phyloP scores from a whole-genome alignment of 169 alveolate genomes.

The Miamiensis avidus region DNA sequence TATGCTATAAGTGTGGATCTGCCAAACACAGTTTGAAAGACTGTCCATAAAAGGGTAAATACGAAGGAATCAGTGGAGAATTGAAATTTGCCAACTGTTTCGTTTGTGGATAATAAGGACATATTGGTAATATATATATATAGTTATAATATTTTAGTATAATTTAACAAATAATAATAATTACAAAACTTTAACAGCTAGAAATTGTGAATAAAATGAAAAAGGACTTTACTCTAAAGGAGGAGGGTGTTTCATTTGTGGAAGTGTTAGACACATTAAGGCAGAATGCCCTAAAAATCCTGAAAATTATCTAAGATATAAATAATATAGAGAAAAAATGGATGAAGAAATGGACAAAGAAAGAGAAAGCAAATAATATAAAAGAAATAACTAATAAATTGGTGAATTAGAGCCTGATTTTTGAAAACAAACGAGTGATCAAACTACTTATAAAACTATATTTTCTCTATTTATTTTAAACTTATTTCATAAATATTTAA shows the following conservation, averaged over 20 bases:
- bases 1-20: conserved; percentile 67
- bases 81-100: conserved; percentile 62
- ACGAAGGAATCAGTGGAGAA: conserved; percentile 44
- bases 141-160: too few relatives aligned
- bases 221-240: conserved; percentile 66
- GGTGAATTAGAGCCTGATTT: neutral
- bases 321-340: neutral
- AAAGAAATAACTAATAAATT: too few relatives aligned
- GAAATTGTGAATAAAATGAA: conserved; percentile 63
- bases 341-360: neutral
- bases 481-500: too few relatives aligned
- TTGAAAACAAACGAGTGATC: too few relatives aligned
- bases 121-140: conserved; percentile 39
- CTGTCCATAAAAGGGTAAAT: conserved; percentile 38
- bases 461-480: too few relatives aligned
- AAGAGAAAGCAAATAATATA: too few relatives aligned
- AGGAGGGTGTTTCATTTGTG: conserved; percentile 67
- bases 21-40: conserved; percentile 58
- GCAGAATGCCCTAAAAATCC: conserved; percentile 65
- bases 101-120: conserved; percentile 64
- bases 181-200: neutral
- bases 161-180: too few relatives aligned
- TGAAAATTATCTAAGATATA: conserved; percentile 24
- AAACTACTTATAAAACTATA: too few relatives aligned
- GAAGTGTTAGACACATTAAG: conserved; percentile 51